These are phyloP conservation scores for Lepidium campestre DNA, from an alignment of 441 rosid genomes.

Conservation along the genomic window DNA sequence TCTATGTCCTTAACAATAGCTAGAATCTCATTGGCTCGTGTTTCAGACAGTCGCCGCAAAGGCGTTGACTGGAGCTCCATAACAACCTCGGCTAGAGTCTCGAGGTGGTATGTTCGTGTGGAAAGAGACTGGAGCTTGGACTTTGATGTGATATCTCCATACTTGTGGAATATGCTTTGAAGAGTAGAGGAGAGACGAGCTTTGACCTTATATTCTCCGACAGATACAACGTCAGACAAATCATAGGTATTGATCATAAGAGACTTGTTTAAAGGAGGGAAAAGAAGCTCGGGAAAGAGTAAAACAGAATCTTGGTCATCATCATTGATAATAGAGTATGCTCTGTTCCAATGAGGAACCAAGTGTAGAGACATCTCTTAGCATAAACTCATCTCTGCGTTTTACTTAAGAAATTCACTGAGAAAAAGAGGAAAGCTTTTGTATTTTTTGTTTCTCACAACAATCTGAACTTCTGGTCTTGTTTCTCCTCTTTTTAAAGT, in stretches of 20 bases:
- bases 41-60: neutral
- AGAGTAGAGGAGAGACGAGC: constrained; percentile 17
- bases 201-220: constrained; percentile 19
- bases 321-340: neutral
- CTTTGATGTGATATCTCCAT: constrained; percentile 19
- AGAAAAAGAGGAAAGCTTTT: neutral
- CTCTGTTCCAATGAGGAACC: constrained; percentile 17
- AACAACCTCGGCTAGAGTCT: constrained; percentile 13
- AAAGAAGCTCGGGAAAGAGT: constrained; percentile 21
- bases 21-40: constrained; percentile 14
- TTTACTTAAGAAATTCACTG: neutral
- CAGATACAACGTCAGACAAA: neutral
- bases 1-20: constrained; percentile 22
- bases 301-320: constrained; percentile 2
- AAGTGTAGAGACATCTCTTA: neutral
- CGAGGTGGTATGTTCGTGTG: constrained; percentile 20
- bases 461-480: neutral
- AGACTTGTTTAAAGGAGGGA: constrained; percentile 8
- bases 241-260: neutral
- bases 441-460: neutral
- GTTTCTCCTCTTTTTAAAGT: neutral
- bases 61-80: constrained; percentile 12
- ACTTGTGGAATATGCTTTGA: constrained; percentile 17
- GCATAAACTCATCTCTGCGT: constrained; percentile 15
- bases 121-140: constrained; percentile 20